Conservation (phyloP, 1,284 basidiomycete species). For the Athelia sp. region DNA sequence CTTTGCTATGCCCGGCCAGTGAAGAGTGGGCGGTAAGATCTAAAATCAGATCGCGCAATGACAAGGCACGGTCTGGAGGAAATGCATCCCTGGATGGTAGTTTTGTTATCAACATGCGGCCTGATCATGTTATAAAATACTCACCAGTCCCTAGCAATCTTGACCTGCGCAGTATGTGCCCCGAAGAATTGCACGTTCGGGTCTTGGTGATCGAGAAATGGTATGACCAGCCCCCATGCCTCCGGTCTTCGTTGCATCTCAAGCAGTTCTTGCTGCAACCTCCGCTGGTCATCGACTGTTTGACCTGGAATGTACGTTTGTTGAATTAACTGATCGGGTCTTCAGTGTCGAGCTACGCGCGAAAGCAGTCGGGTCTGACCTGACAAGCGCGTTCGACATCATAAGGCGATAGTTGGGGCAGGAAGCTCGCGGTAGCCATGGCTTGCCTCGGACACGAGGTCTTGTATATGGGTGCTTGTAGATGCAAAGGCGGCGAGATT, state of each 20-base stretch:
- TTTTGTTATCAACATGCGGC: background rate
- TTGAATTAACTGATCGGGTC: slow-evolving; percentile 42
- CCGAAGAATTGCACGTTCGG: slow-evolving; percentile 88
- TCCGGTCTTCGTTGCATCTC: slow-evolving; percentile 68
- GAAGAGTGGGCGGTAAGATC: slow-evolving; percentile 60
- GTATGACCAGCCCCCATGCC: slow-evolving; percentile 77
- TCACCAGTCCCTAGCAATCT: slow-evolving; percentile 86
- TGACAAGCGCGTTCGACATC: slow-evolving; percentile 46
- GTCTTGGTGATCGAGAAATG: slow-evolving; percentile 65
- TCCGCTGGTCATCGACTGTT: slow-evolving; percentile 49
- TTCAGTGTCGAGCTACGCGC: slow-evolving; percentile 7
- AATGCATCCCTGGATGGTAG: slow-evolving; percentile 50
- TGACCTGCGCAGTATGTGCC: slow-evolving; percentile 86
- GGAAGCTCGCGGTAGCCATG: slow-evolving; percentile 20
- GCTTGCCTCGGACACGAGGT: background rate
- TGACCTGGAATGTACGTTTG: slow-evolving; percentile 54
- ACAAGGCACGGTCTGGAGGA: slow-evolving; percentile 45
- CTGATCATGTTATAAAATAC: slow-evolving; percentile 18
- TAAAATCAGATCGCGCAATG: slow-evolving; percentile 58
- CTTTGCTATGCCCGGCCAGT: slow-evolving; percentile 46
- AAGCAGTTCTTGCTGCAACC: slow-evolving; percentile 67
- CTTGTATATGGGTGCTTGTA: background rate
- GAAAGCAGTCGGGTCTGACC: slow-evolving; percentile 24
- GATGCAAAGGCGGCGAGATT: background rate
- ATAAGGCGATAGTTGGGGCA: slow-evolving; percentile 36